These are phyloP conservation scores for Saccharum spontaneum DNA, from an alignment of 176 grass and related monocot species.

Conservation along the genomic window DNA sequence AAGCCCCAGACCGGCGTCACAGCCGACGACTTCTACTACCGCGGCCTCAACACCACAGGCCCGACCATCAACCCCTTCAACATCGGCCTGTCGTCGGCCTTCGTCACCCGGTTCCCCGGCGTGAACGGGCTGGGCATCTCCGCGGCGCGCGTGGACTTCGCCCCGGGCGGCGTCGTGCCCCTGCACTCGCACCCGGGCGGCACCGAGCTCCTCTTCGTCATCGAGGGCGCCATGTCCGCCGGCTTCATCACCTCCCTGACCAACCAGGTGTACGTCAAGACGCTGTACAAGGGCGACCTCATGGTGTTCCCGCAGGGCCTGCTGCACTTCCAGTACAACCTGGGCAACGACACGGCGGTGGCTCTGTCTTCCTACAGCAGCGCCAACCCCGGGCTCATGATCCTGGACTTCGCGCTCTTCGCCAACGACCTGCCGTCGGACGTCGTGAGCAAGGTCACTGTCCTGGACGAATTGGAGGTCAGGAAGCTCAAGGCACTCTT, in stretches of 20 bases:
- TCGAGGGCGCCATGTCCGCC: constrained; percentile 15
- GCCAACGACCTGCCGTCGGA: constrained; percentile 44
- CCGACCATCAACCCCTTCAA: constrained; percentile 27
- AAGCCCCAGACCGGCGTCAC: constrained; percentile 33
- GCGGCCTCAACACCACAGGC: constrained; percentile 26
- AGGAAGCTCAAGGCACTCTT: constrained; percentile 63
- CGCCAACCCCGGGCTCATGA: constrained; percentile 51
- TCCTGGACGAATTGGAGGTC: constrained; percentile 6
- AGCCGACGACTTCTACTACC: constrained; percentile 46
- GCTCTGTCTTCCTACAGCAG: constrained; percentile 49
- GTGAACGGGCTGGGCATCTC: constrained; percentile 62
- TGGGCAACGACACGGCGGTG: constrained; percentile 19
- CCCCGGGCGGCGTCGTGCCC: constrained; percentile 42
- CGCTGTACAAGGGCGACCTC: constrained; percentile 33
- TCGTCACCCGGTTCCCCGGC: constrained; percentile 44
- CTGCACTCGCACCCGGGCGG: constrained; percentile 58
- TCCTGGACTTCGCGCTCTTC: constrained; percentile 48
- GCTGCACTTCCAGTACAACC: constrained; percentile 66
- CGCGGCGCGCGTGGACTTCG: constrained; percentile 41
- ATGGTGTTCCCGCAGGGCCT: constrained; percentile 57
- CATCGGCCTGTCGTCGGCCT: constrained; percentile 27
- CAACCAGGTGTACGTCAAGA: constrained; percentile 48
- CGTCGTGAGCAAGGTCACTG: constrained; percentile 36
- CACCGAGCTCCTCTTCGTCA: constrained; percentile 52
- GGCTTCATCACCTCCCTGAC: constrained; percentile 41